Percentiles rank a stretch among this genome's conserved stretches.
Evolutionary conservation across 2,329 filamentous ascomycete species (phyloP).

Genomic region (Sporothrix mexicana): DNA sequence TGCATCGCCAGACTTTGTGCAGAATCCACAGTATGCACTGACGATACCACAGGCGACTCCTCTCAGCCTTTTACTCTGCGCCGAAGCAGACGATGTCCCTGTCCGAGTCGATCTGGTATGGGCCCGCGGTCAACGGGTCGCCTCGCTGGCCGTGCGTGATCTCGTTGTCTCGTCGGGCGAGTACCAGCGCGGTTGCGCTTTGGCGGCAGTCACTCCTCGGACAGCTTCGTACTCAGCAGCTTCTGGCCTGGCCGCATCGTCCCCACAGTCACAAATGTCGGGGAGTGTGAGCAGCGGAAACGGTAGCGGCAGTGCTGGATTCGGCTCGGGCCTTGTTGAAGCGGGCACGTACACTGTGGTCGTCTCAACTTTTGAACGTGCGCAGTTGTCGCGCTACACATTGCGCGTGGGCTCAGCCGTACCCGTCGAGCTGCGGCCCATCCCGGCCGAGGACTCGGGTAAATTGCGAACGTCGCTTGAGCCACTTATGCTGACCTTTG

Average conservation of each 20-base stretch:
- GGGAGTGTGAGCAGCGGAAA: slow-evolving; percentile 28
- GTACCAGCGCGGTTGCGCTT: slow-evolving; percentile 79
- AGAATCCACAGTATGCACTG: slow-evolving; percentile 86
- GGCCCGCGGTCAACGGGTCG: slow-evolving; percentile 69
- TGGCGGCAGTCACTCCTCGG: slow-evolving; percentile 58
- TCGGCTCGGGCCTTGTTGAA: slow-evolving; percentile 55
- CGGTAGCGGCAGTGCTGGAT: slow-evolving; percentile 34
- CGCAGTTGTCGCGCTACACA: slow-evolving; percentile 75
- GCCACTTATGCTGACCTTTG: slow-evolving; percentile 49
- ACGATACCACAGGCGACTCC: slow-evolving; percentile 61
- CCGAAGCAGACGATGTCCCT: slow-evolving; percentile 68
- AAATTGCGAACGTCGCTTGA: slow-evolving; percentile 66
- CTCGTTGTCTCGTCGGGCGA: slow-evolving; percentile 85
- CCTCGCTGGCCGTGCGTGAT: slow-evolving; percentile 73
- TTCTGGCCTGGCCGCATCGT: slow-evolving; percentile 40
- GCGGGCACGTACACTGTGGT: slow-evolving; percentile 84
- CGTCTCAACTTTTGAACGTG: slow-evolving; percentile 86
- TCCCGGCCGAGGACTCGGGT: slow-evolving; percentile 78
- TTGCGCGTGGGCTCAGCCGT: slow-evolving; percentile 72
- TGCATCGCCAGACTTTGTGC: slow-evolving; percentile 74
- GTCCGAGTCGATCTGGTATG: slow-evolving; percentile 86
- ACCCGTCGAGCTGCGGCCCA: slow-evolving; percentile 60
- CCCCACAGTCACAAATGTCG: not conserved
- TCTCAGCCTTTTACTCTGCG: slow-evolving; percentile 76
- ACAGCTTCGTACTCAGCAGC: slow-evolving; percentile 39